Conservation (phyloP, 148 eudicot genomes). For the Nepenthes gracilis region DNA sequence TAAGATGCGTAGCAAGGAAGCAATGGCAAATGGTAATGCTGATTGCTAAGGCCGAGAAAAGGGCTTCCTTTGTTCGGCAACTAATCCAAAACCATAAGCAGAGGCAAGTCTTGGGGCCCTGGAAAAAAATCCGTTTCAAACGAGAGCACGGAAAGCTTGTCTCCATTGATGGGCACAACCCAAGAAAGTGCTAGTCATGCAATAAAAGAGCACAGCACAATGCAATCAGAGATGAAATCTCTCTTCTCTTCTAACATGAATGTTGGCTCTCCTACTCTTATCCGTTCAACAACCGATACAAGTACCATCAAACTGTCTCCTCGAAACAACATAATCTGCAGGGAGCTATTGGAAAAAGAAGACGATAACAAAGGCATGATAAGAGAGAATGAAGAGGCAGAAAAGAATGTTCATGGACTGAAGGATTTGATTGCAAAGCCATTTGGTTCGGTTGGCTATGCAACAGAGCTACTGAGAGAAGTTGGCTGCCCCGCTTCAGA, state of each 20-base stretch:
- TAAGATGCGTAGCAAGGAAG: background rate
- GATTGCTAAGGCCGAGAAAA: background rate
- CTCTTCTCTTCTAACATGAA: background rate
- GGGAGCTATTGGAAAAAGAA: background rate
- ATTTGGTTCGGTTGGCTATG: constrained; percentile 5
- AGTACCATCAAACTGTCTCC: background rate
- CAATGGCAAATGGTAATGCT: background rate
- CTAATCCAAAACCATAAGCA: background rate
- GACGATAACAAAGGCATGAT: background rate
- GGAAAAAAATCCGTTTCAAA: background rate
- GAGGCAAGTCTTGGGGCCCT: background rate
- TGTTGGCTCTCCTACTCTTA: background rate
- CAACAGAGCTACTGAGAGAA: constrained; percentile 17
- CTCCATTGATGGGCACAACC: background rate
- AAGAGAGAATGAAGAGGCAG: constrained; percentile 1
- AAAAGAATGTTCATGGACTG: constrained; percentile 24
- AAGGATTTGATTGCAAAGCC: constrained; percentile 42
- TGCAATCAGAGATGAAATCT: background rate
- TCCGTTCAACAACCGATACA: background rate
- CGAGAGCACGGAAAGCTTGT: background rate
- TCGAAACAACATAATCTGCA: background rate
- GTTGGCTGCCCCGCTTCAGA: constrained; percentile 7
- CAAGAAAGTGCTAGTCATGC: background rate
- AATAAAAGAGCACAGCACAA: background rate
- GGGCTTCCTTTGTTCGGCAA: background rate